Evolutionary conservation across 768 basidiomycete genomes (phyloP).

Genomic region (Ramaria sp.): DNA sequence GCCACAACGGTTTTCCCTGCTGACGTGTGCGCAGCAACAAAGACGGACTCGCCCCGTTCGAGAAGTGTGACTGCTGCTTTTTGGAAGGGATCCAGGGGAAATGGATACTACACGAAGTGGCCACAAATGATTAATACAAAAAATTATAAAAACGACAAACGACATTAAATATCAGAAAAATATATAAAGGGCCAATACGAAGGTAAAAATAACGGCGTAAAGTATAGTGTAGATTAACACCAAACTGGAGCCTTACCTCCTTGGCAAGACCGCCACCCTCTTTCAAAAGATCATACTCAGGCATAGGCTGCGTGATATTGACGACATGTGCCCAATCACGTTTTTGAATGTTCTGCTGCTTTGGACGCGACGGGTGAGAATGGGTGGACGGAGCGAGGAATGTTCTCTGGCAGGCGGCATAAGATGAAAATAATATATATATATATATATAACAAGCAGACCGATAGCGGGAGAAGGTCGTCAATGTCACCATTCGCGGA

Average conservation of each 20-base stretch:
- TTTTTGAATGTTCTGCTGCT: slow-evolving; percentile 42
- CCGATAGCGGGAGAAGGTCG: slow-evolving; percentile 29
- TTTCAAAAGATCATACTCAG: slow-evolving; percentile 11
- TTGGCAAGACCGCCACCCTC: slow-evolving; percentile 1
- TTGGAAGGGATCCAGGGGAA: slow-evolving; percentile 96
- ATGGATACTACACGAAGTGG: slow-evolving; percentile 66
- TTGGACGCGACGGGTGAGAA: slow-evolving; percentile 23
- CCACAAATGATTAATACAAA: not conserved
- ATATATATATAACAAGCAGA: slow-evolving; percentile 14
- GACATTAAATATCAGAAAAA: not conserved
- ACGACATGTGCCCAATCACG: slow-evolving; percentile 98
- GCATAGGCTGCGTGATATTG: slow-evolving; percentile 81
- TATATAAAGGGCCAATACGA: too few species aligned
- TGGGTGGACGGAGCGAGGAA: slow-evolving; percentile 44
- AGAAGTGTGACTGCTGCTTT: slow-evolving; percentile 98
- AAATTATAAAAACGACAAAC: not conserved
- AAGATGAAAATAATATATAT: not conserved
- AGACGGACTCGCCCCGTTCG: slow-evolving; percentile 95
- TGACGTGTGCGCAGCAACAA: slow-evolving; percentile 99
- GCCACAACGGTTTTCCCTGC: slow-evolving; percentile 99
- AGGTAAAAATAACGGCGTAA: too few species aligned
- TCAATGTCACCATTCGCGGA: slow-evolving; percentile 3
- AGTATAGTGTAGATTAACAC: too few species aligned
- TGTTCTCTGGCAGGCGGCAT: slow-evolving; percentile 31
- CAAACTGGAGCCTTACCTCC: not conserved